These are phyloP conservation scores for Lavandula angustifolia DNA, from an alignment of 257 asterid species.

Conservation along the genomic window DNA sequence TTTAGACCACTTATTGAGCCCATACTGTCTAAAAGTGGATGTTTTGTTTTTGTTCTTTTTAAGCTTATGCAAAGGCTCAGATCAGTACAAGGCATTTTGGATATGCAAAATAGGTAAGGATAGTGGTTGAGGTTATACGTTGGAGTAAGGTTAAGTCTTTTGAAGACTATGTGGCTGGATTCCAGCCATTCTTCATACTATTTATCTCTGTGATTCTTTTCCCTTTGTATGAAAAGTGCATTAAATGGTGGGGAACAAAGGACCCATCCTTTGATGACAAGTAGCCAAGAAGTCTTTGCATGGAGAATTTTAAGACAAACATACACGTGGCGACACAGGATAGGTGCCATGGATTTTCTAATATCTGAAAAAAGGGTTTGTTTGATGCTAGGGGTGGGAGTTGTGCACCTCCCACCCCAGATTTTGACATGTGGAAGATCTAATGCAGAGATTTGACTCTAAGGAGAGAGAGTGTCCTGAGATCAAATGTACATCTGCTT, in stretches of 20 bases:
- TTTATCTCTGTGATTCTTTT: constrained; percentile 20
- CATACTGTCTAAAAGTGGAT: constrained; percentile 42
- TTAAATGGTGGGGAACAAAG: constrained; percentile 25
- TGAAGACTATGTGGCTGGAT: constrained; percentile 35
- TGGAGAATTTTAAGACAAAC: constrained; percentile 1
- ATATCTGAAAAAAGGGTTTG: constrained; percentile 19
- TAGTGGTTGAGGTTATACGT: background rate
- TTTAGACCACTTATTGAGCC: constrained; percentile 50
- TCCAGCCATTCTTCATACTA: constrained; percentile 33
- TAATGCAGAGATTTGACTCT: too few relatives aligned
- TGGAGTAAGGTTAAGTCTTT: background rate
- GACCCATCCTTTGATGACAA: constrained; percentile 21
- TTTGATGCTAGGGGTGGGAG: too few relatives aligned
- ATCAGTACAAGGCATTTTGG: background rate
- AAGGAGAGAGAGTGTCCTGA: too few relatives aligned
- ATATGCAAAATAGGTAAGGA: background rate
- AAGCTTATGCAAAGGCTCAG: constrained; percentile 24
- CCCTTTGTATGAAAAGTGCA: constrained; percentile 27
- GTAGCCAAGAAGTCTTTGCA: constrained; percentile 11
- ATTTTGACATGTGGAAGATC: too few relatives aligned
- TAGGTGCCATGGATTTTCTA: constrained; percentile 30
- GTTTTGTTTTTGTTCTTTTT: constrained; percentile 28
- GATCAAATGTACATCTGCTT: too few relatives aligned
- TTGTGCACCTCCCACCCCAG: too few relatives aligned
- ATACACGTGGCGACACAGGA: constrained; percentile 30